Percentiles rank a stretch among this genome's conserved stretches.
These are phyloP conservation scores for Cytospora paraplurivora DNA, from an alignment of 2,329 filamentous ascomycete genomes.

Conservation along the genomic window DNA sequence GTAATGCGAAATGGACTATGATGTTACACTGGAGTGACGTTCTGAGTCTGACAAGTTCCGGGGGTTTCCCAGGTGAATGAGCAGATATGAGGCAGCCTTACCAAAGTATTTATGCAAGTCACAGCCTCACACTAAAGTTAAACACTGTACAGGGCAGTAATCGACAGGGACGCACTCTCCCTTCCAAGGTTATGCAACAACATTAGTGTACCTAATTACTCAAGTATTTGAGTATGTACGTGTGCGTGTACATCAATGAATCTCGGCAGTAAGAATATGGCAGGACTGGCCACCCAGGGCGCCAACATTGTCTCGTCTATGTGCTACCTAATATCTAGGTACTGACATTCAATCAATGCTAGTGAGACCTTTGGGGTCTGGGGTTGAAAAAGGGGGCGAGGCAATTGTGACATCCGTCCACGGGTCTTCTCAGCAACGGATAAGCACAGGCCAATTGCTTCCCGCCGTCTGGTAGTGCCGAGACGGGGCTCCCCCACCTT, in stretches of 20 bases:
- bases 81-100: too few species aligned
- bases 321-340: neutral
- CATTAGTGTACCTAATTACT: neutral
- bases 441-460: conserved; percentile 19
- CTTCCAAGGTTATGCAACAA: too few species aligned
- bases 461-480: conserved; percentile 17
- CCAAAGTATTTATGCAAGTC: too few species aligned
- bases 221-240: neutral
- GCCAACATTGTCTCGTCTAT: neutral
- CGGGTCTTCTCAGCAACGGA: conserved; percentile 11
- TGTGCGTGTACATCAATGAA: neutral
- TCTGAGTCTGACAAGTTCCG: neutral
- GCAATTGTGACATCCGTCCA: conserved; percentile 1
- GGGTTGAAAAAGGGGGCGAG: conserved; percentile 16
- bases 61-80: too few species aligned
- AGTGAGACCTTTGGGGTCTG: neutral
- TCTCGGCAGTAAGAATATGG: neutral
- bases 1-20: neutral
- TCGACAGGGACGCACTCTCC: too few species aligned
- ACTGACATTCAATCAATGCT: neutral
- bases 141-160: too few species aligned
- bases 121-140: too few species aligned
- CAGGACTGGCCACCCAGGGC: neutral
- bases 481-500: conserved; percentile 6
- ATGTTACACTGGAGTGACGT: neutral